Percentiles rank a stretch among this genome's conserved stretches.
Conservation (phyloP, 176 grass and related monocot genomes). For the Paspalum vaginatum region DNA sequence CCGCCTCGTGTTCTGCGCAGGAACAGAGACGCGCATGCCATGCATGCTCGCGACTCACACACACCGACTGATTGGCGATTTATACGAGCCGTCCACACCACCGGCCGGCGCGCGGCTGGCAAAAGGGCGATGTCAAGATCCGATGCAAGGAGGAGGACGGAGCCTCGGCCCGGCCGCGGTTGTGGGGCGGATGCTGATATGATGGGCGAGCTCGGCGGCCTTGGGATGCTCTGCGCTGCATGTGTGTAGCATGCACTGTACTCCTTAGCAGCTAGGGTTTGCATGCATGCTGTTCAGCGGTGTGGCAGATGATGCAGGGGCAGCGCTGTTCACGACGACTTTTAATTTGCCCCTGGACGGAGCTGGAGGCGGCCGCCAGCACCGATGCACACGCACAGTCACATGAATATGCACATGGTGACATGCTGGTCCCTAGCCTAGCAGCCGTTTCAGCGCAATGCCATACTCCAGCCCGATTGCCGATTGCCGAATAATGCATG, state of each 20-base stretch:
- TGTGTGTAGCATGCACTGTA: background rate
- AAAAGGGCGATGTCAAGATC: too few relatives aligned
- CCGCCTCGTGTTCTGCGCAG: background rate
- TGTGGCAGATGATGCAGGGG: too few relatives aligned
- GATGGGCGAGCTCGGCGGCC: background rate
- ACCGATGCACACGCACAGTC: background rate
- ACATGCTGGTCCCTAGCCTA: background rate
- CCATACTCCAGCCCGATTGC: too few relatives aligned
- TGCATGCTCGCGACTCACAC: too few relatives aligned
- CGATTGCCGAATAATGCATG: too few relatives aligned
- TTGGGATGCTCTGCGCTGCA: background rate
- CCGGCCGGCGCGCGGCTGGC: background rate
- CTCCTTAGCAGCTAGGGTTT: constrained; percentile 21
- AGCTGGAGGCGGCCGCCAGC: background rate
- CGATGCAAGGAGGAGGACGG: too few relatives aligned
- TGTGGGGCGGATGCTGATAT: too few relatives aligned
- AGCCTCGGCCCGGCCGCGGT: too few relatives aligned
- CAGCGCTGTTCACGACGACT: background rate
- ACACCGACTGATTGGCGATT: too few relatives aligned
- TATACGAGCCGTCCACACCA: too few relatives aligned
- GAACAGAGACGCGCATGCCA: too few relatives aligned
- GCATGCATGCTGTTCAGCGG: constrained; percentile 4
- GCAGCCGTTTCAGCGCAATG: too few relatives aligned
- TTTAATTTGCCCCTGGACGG: background rate
- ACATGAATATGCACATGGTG: constrained; percentile 7